These are phyloP conservation scores for Gnomoniopsis smithogilvyi DNA, from an alignment of 2,329 filamentous ascomycete species.

Conservation along the genomic window DNA sequence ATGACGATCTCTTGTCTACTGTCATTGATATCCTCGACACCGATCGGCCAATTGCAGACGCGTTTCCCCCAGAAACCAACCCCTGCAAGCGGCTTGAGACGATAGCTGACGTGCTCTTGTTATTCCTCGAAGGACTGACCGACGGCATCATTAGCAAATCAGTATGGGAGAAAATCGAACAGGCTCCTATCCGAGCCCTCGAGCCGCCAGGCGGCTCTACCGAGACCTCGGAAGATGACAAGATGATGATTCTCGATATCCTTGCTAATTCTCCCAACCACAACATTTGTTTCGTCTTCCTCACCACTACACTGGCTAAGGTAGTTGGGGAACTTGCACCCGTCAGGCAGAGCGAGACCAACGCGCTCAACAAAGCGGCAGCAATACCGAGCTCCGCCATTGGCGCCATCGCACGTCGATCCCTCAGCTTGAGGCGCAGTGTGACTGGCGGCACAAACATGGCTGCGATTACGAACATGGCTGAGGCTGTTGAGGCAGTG, in stretches of 20 bases:
- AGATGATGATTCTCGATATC: conserved; percentile 64
- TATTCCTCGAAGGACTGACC: conserved; percentile 70
- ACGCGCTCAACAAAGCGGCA: conserved; percentile 28
- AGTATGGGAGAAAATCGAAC: conserved; percentile 69
- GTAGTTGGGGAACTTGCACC: conserved; percentile 47
- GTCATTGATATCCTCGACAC: conserved; percentile 70
- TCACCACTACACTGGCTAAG: conserved; percentile 70
- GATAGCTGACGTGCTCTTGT: conserved; percentile 65
- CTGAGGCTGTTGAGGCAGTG: conserved; percentile 37
- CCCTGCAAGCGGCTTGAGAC: conserved; percentile 71
- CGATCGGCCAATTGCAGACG: conserved; percentile 57
- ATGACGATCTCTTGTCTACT: conserved; percentile 1
- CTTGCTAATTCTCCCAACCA: conserved; percentile 70
- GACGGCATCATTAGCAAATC: conserved; percentile 74
- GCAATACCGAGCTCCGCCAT: conserved; percentile 15
- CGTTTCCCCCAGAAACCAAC: conserved; percentile 61
- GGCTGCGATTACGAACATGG: conserved; percentile 23
- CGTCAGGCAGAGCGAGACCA: conserved; percentile 34
- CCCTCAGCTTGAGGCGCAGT: conserved; percentile 43
- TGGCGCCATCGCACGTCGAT: conserved; percentile 35
- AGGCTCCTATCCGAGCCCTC: conserved; percentile 33
- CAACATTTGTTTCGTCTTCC: conserved; percentile 85
- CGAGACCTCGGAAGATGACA: conserved; percentile 38
- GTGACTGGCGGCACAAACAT: conserved; percentile 8
- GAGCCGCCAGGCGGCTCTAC: neutral